Evolutionary conservation across 306 rosid genomes (phyloP).

Genomic region (Citrullus amarus): DNA sequence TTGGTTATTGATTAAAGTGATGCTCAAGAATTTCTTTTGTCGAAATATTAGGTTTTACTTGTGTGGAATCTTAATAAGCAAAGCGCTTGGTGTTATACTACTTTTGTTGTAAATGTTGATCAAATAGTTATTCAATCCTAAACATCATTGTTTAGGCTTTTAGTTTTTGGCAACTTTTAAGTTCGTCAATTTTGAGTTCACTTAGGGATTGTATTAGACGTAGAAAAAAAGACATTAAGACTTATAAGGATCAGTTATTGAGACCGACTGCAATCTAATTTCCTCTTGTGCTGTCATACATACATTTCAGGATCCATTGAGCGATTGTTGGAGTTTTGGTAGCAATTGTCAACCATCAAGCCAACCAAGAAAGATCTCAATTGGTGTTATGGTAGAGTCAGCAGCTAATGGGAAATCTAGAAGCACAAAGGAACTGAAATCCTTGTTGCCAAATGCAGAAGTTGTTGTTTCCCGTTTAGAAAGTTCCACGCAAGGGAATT

Average conservation of each 20-base stretch:
- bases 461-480: conserved; percentile 21
- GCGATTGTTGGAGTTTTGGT: conserved; percentile 51
- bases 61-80: not conserved
- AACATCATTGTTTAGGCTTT: not conserved
- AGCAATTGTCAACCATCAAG: conserved; percentile 48
- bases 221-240: not conserved
- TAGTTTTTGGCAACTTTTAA: not conserved
- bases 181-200: not conserved
- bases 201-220: not conserved
- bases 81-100: not conserved
- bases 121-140: not conserved
- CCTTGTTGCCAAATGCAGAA: conserved; percentile 29
- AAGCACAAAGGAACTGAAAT: conserved; percentile 26
- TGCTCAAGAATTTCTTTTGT: not conserved
- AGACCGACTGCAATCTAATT: not conserved
- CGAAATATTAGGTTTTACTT: not conserved
- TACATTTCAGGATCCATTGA: conserved; percentile 40
- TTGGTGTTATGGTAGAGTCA: conserved; percentile 67
- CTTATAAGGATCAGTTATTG: not conserved
- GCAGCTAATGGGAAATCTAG: conserved; percentile 26
- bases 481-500: conserved; percentile 21
- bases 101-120: not conserved
- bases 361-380: conserved; percentile 83
- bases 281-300: not conserved
- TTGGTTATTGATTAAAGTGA: not conserved